Percentiles rank a stretch among this genome's conserved stretches.
Evolutionary conservation across 306 rosid genomes (phyloP).

Genomic region (Cucurbita maxima): DNA sequence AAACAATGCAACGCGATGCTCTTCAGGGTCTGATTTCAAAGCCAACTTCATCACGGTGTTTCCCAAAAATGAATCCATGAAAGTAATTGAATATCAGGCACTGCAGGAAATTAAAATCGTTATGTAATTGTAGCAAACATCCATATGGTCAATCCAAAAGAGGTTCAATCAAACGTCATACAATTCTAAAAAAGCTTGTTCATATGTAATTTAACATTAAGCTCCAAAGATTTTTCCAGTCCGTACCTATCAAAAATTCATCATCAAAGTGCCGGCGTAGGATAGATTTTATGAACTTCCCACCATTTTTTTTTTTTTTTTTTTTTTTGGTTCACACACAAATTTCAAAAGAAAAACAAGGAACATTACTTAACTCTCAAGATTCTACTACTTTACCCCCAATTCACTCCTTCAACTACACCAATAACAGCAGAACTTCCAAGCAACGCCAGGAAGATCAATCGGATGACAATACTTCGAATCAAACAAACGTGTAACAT

Average conservation of each 20-base stretch:
- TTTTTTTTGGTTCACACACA: neutral
- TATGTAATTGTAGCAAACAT: neutral
- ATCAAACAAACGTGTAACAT: neutral
- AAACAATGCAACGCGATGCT: constrained; percentile 25
- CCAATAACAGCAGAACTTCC: neutral
- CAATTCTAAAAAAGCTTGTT: neutral
- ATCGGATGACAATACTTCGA: neutral
- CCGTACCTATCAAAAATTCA: neutral
- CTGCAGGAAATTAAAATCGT: neutral
- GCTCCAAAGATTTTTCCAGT: neutral
- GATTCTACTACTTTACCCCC: neutral
- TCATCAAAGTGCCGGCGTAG: neutral
- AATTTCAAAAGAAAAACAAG: neutral
- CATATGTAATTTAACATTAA: neutral
- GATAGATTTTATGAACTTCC: neutral
- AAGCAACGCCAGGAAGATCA: neutral
- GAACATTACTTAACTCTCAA: neutral
- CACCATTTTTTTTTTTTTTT: neutral
- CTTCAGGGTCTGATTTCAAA: neutral
- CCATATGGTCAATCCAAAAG: neutral
- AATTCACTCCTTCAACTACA: neutral
- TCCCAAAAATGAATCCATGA: constrained; percentile 5
- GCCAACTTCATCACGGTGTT: constrained; percentile 7
- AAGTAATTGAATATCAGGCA: neutral
- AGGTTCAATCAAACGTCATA: neutral